Evolutionary conservation across 495 filamentous ascomycete species (phyloP), one percentile per base, ranked within the genome.

Genomic region (Mycothermus thermophilus): DNA sequence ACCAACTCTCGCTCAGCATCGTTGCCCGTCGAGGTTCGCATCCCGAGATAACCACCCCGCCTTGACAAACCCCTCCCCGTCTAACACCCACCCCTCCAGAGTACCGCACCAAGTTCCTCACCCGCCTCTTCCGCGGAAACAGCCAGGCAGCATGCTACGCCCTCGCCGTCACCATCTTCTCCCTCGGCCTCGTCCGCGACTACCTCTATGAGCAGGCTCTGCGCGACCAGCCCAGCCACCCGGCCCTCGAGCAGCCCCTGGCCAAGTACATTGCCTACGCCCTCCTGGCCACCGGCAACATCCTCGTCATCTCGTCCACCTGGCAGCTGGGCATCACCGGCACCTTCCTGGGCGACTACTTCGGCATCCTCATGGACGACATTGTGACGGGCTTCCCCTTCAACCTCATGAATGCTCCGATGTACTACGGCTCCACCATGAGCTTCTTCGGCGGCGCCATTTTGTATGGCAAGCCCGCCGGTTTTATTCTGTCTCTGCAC

Each of bases 281-380:
- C 8, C 66, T 94, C 26, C 67, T 96, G 45, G 67, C 67, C 27
- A 37, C 64, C 25, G 92, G 90, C 28, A 95, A 93, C 49, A 58
- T 81, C 35, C 73, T 97, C 12, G 90, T 97, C 17, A 54, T 96
- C 12, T 76, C 77, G 19, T 83, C 75, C 40, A 96, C 93, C 63
- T 94, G 77, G 74, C 80, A 76, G 18, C 72, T 97, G n/a, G 90
- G 90, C 28, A 67, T 97, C 41, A 96, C 90, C 8, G 92, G 90
- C 37, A 97, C 90, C 43, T 97, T 95, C 56, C 66, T 97, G 17
- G 90, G 90, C 37, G 90, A 97, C 63, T 97, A 97, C 64, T 97
- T 93, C 49, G 90, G 90, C 24, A 96, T 97, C 52, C 66, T 97
- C 43, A 92, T 96, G 90, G 86, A 95, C 51, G 67, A 74, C 49